Evolutionary conservation across 208 protist species (phyloP).

Genomic region (Leishmania major): DNA sequence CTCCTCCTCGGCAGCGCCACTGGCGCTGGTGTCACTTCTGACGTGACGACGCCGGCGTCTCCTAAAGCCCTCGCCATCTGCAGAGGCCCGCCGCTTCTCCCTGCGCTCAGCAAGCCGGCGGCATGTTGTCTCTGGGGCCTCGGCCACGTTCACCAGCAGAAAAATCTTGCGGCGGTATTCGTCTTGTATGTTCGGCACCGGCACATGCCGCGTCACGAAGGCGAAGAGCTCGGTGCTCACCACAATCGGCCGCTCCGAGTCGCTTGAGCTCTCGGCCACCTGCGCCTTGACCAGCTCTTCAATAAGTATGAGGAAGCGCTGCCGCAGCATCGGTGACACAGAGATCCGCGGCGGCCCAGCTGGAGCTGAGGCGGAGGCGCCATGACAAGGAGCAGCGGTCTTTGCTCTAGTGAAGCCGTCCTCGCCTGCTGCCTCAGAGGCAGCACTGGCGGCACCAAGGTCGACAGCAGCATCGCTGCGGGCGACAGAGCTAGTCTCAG

Average conservation of each 20-base stretch:
- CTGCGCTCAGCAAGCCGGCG: constrained; percentile 23
- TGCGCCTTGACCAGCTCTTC: constrained; percentile 78
- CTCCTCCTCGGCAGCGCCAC: constrained; percentile 1
- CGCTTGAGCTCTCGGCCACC: constrained; percentile 52
- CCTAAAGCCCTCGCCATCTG: background rate
- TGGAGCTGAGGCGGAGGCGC: background rate
- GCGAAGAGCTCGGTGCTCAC: constrained; percentile 73
- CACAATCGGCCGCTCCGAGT: constrained; percentile 57
- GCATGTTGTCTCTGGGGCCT: constrained; percentile 52
- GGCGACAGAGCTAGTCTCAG: background rate
- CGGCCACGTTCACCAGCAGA: constrained; percentile 87
- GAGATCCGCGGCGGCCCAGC: constrained; percentile 25
- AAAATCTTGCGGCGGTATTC: constrained; percentile 92
- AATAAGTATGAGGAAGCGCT: constrained; percentile 83
- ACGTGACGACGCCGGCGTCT: background rate
- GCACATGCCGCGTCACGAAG: constrained; percentile 79
- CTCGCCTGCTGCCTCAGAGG: background rate
- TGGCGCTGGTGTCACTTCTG: background rate
- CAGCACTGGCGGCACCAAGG: background rate
- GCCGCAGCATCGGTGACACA: constrained; percentile 49
- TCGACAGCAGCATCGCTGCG: background rate
- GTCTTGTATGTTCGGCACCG: constrained; percentile 90
- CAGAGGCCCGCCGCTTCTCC: constrained; percentile 9
- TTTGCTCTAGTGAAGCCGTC: background rate
- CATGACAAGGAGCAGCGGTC: background rate